Evolutionary conservation across 345 rosid genomes (phyloP).

Genomic region (Adansonia digitata): DNA sequence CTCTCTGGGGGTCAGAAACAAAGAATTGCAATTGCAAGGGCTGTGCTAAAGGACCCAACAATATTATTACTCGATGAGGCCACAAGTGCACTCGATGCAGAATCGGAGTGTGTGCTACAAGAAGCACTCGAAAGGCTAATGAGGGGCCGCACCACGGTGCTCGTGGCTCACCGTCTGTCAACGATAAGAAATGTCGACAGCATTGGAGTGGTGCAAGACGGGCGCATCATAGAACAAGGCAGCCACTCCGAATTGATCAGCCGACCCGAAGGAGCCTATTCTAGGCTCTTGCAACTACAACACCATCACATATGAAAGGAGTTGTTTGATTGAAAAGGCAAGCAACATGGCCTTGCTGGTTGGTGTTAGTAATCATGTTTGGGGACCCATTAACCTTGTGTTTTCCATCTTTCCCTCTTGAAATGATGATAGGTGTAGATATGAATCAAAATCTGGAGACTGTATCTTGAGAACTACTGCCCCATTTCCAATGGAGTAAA

Average conservation of each 20-base stretch:
- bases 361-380: conserved; percentile 36
- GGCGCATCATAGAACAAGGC: conserved; percentile 89
- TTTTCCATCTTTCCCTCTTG: conserved; percentile 30
- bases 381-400: conserved; percentile 42
- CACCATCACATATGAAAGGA: conserved; percentile 61
- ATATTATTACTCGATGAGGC: conserved; percentile 91
- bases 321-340: conserved; percentile 15
- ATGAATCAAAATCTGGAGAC: conserved; percentile 45
- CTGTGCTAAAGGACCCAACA: conserved; percentile 94
- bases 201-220: conserved; percentile 93
- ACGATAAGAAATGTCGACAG: conserved; percentile 88
- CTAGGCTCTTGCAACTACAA: conserved; percentile 88
- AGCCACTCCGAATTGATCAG: conserved; percentile 75
- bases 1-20: conserved; percentile 98
- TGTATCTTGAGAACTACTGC: conserved; percentile 21
- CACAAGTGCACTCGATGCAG: conserved; percentile 94
- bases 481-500: conserved; percentile 32
- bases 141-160: conserved; percentile 95
- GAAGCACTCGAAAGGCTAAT: conserved; percentile 93
- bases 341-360: conserved; percentile 36
- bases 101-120: conserved; percentile 92
- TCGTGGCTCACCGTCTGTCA: conserved; percentile 89
- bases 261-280: conserved; percentile 84
- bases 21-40: conserved; percentile 97
- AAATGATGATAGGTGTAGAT: conserved; percentile 60